Base-by-base conservation (phyloP, 495 filamentous ascomycete genomes). In the Aspergillus conjunctus region DNA sequence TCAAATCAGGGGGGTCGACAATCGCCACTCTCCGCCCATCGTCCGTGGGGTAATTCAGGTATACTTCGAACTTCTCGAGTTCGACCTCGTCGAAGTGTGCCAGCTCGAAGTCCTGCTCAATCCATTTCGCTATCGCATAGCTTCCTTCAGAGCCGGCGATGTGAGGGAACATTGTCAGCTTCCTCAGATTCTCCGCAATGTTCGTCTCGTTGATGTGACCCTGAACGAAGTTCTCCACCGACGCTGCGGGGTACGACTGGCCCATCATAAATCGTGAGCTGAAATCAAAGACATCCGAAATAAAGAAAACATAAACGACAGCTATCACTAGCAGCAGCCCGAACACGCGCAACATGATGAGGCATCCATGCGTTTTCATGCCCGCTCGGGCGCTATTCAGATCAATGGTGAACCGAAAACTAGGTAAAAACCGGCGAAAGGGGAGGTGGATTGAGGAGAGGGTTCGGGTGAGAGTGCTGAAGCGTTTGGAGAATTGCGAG, bases 61-160 rank as follows among this genome's bases (percentile, higher is more conserved):
- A 98, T 3, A 95, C 92, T 64, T 89, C 80, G 72, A 91, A 96
- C 60, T 87, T 79, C 60, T 96, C 89, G 63, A 88, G 79, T 41
- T 77, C 70, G 30, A 96, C 85, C 45, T 83, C 75, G 61, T 97
- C 91, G 63, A 98, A 77, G 9, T 83, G 83, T 57, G 87, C 86
- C 32, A 76, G 82, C 63, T 73, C 74, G 70, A 95, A 96, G 62
- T 86, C 73, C 58, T 83, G 83, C 73, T 93, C 83, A 54, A 97
- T 85, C 77, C 90, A 95, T 75, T 90, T 82, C 17, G 88, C 92
- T 26, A 96, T 79, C 51, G 87, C 85, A 61, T 85, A 90, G 72
- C 94, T 92, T 31, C 94, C 95, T 73, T 94, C 87, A 5, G 91
- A 94, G 30, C 94, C 94, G 4, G 92, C 94, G 41, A 97, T 77